These are phyloP conservation scores for Mucor mucedo DNA, from an alignment of 371 early-diverging fungal species.

Conservation along the genomic window DNA sequence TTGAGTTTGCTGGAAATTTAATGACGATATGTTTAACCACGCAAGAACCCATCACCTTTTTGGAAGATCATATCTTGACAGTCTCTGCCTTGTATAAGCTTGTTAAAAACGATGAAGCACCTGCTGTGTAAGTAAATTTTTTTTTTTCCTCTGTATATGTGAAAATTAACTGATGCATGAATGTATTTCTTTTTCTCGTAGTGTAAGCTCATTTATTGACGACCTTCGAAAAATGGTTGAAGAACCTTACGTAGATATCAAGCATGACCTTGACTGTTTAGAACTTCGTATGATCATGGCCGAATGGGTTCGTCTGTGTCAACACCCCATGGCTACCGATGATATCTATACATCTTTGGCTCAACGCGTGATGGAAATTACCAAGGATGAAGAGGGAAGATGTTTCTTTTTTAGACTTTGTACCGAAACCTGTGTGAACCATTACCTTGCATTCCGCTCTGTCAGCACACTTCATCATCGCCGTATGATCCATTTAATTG, in stretches of 20 bases:
- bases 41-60: constrained; percentile 57
- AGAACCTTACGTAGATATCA: constrained; percentile 40
- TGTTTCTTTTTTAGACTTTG: constrained; percentile 88
- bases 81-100: constrained; percentile 69
- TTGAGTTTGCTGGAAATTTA: constrained; percentile 78
- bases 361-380: constrained; percentile 61
- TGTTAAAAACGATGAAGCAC: constrained; percentile 63
- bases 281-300: constrained; percentile 72
- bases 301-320: constrained; percentile 90
- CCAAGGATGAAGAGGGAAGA: constrained; percentile 68
- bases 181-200: neutral
- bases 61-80: constrained; percentile 78
- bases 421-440: constrained; percentile 80
- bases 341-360: constrained; percentile 64
- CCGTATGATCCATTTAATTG: constrained; percentile 72
- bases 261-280: constrained; percentile 57
- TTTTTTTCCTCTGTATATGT: neutral
- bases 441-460: constrained; percentile 61
- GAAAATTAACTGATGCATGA: no score
- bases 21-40: constrained; percentile 71
- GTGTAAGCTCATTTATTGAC: constrained; percentile 31
- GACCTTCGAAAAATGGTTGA: constrained; percentile 28
- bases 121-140: constrained; percentile 30
- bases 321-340: constrained; percentile 80
- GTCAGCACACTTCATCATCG: constrained; percentile 43